Conservation (phyloP, 768 basidiomycete species). For the Leucocoprinus sp. region DNA sequence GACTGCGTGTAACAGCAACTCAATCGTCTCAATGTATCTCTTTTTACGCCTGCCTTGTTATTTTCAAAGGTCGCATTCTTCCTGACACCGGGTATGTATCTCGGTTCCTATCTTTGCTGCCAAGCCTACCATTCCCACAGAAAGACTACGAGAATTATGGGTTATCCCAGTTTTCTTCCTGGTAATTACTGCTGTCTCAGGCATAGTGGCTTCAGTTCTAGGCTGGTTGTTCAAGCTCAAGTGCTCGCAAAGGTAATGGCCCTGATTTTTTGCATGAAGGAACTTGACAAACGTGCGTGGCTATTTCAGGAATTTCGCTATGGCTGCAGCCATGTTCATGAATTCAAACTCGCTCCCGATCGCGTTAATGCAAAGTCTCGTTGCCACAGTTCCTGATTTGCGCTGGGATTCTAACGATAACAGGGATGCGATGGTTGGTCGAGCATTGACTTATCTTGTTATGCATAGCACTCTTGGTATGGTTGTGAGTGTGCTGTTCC, state of each 20-base stretch:
- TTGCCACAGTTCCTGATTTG: conserved; percentile 71
- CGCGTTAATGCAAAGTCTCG: conserved; percentile 87
- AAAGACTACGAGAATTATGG: conserved; percentile 77
- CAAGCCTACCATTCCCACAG: conserved; percentile 23
- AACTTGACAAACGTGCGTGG: conserved; percentile 2
- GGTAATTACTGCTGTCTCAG: conserved; percentile 66
- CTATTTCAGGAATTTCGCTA: conserved; percentile 56
- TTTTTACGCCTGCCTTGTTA: conserved; percentile 82
- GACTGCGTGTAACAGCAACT: conserved; percentile 44
- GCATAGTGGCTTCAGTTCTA: conserved; percentile 54
- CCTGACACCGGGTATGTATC: conserved; percentile 57
- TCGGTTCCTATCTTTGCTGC: neutral
- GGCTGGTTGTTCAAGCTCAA: conserved; percentile 60
- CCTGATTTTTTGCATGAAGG: neutral
- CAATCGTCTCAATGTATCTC: conserved; percentile 76
- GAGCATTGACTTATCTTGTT: conserved; percentile 84
- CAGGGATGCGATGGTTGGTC: conserved; percentile 82
- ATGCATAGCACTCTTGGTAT: conserved; percentile 93
- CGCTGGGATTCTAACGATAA: conserved; percentile 80
- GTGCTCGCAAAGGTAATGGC: conserved; percentile 63
- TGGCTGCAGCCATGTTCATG: conserved; percentile 84
- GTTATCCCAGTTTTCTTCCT: conserved; percentile 81
- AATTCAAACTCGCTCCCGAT: conserved; percentile 94
- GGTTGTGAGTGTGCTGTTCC: conserved; percentile 52
- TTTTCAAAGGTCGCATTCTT: conserved; percentile 97